These are phyloP conservation scores for Monosporozyma aerobia DNA, from an alignment of 805 yeast species.

Conservation along the genomic window DNA sequence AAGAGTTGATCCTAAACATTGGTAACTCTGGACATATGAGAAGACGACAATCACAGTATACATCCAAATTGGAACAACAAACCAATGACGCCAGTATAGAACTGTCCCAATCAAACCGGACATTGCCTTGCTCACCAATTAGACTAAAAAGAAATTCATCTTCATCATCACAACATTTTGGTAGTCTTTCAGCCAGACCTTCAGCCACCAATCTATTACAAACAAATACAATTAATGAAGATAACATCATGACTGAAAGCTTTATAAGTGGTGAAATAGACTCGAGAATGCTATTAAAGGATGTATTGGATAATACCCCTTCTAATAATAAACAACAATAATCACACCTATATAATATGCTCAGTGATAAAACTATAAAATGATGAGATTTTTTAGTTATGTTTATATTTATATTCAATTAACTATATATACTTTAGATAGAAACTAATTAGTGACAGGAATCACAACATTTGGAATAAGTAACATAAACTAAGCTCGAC, in stretches of 20 bases:
- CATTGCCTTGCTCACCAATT: not conserved
- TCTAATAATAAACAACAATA: not conserved
- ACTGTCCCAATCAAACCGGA: not conserved
- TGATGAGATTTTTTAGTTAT: not conserved
- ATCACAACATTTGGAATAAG: too few species aligned
- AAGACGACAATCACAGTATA: slow-evolving; percentile 7
- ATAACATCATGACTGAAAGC: slow-evolving; percentile 1
- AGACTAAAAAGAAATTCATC: slow-evolving; percentile 1
- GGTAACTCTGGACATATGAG: slow-evolving; percentile 15
- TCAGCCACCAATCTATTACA: slow-evolving; percentile 2
- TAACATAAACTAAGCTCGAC: not conserved
- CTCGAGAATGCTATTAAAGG: slow-evolving; percentile 1
- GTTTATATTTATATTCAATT: not conserved
- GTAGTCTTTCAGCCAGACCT: not conserved
- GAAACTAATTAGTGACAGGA: not conserved
- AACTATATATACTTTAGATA: not conserved
- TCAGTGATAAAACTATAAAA: not conserved
- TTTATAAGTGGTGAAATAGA: slow-evolving; percentile 2
- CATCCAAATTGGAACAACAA: not conserved
- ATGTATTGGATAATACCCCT: not conserved
- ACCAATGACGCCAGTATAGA: not conserved
- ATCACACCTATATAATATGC: not conserved
- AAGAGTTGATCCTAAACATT: slow-evolving; percentile 16
- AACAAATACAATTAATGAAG: slow-evolving; percentile 1
- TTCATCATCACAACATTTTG: not conserved